Base-by-base conservation (phyloP, 23 red algal genomes). In the Gracilaria domingensis region DNA sequence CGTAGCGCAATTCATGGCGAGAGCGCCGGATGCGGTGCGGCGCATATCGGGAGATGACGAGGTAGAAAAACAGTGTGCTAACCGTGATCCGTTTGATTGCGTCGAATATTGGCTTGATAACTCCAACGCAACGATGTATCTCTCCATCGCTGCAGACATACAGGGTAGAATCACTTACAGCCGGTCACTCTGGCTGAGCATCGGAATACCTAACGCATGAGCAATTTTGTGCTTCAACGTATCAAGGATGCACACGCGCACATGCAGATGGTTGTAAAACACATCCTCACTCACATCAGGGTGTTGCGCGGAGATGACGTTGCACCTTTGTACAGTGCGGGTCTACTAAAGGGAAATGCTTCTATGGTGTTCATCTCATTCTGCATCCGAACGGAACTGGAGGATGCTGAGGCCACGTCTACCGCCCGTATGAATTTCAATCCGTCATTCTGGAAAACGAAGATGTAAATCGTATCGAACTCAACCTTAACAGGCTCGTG, bases 371-470 rank as follows among this genome's bases (percentile, higher is more conserved):
- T 83, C 25, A 47, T 78, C 4, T 64, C 56, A 3, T 79, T 79
- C 17, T 40, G 77, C 0, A 84, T 92, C 67, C 35, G 89, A 29
- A 78, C 75, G 16, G 89, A 92, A 37, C 44, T 92, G 60, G 89
- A 92, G 35, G 89, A 75, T 12, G 23, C 56, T 12, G 59, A 92
- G 34, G 77, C 37, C 30, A 24, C 36, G 0, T 38, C 21, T 1
- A 34, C 12, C 8, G 89, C 26, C 4, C 0, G 40, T 8, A 84
- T 92, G 36, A 92, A 92, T 71, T 2, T 3, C 34, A 84, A 23
- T 92, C 89, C 3, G 89, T 92, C 20, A 23, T 92, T 20, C 65
- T 92, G 13, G 89, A 92, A 69, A 84, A 65, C 56, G 89, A 84
- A 37, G 89, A 92, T 26, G 89, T 79, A 36, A 51, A 92, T 38